phyloP scores from a whole-genome alignment of 495 filamentous ascomycete genomes.

The Sphaerosporella brunnea region DNA sequence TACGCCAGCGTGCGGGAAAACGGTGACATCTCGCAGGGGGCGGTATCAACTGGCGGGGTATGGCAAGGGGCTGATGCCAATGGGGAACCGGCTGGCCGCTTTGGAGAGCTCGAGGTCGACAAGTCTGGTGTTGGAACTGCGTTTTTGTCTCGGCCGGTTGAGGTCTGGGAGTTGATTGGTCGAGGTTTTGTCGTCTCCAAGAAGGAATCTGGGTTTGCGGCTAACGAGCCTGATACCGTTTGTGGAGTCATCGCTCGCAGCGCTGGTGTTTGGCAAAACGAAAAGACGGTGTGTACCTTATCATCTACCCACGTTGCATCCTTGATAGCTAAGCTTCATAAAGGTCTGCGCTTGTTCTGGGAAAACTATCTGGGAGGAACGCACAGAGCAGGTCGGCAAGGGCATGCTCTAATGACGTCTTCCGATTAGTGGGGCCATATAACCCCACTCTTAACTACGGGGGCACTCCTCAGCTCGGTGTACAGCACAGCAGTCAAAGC shows the following conservation, averaged over 20 bases:
- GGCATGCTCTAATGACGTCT: conserved; percentile 51
- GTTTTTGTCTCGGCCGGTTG: conserved; percentile 62
- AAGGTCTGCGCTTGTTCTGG: conserved; percentile 69
- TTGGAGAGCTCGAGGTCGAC: conserved; percentile 60
- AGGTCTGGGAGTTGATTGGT: conserved; percentile 91
- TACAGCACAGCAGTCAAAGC: too few relatives aligned
- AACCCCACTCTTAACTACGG: too few relatives aligned
- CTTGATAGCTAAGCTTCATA: too few relatives aligned
- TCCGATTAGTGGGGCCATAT: not conserved
- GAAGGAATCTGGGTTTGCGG: conserved; percentile 35
- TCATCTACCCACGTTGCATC: too few relatives aligned
- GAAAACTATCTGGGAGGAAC: conserved; percentile 95
- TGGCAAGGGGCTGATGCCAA: conserved; percentile 45
- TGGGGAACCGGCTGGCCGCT: conserved; percentile 40
- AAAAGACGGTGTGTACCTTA: conserved; percentile 84
- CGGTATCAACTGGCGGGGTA: conserved; percentile 60
- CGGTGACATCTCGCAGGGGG: conserved; percentile 79
- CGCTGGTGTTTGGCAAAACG: conserved; percentile 94
- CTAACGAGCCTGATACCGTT: conserved; percentile 62
- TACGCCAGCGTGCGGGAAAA: conserved; percentile 62
- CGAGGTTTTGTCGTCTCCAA: conserved; percentile 68
- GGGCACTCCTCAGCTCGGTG: too few relatives aligned
- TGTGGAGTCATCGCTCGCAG: conserved; percentile 87
- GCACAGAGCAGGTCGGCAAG: conserved; percentile 67
- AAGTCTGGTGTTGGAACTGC: conserved; percentile 49